A percentile compares a stretch with the other conserved stretches of the same genome.
Conservation (phyloP, 2,329 filamentous ascomycete species). For the Hypoxylon sp. region DNA sequence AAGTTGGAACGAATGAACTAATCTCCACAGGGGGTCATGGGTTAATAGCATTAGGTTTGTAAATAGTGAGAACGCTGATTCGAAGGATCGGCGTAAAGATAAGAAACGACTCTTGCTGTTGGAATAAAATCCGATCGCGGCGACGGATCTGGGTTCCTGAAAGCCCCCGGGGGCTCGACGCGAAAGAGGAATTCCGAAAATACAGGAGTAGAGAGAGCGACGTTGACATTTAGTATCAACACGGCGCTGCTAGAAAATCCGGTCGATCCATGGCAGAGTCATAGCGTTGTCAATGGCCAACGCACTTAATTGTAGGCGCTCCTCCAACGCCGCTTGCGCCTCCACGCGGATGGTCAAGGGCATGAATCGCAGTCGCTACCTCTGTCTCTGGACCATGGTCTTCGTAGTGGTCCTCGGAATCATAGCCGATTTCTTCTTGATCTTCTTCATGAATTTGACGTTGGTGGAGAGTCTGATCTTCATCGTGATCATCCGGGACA, state of each 20-base stretch:
- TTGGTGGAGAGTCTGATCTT: conserved; percentile 42
- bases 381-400: conserved; percentile 54
- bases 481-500: conserved; percentile 50
- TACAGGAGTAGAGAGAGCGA: conserved; percentile 23
- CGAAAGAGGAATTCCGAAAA: conserved; percentile 28
- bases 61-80: not conserved
- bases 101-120: conserved; percentile 12
- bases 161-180: conserved; percentile 11
- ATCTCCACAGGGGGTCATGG: not conserved
- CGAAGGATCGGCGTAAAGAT: conserved; percentile 3
- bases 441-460: conserved; percentile 37
- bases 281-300: conserved; percentile 24
- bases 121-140: not conserved
- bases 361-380: conserved; percentile 42
- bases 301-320: conserved; percentile 13
- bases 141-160: conserved; percentile 7
- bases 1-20: conserved; percentile 18
- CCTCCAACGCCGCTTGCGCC: conserved; percentile 11
- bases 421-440: conserved; percentile 56
- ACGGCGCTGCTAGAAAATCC: conserved; percentile 18
- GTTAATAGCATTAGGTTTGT: not conserved
- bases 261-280: conserved; percentile 11
- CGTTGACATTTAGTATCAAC: conserved; percentile 13
- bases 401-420: conserved; percentile 59
- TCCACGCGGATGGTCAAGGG: conserved; percentile 14